A percentile compares a stretch with the other conserved stretches of the same genome.
Conservation (phyloP, 345 rosid species). For the Mallotus nudiflorus region DNA sequence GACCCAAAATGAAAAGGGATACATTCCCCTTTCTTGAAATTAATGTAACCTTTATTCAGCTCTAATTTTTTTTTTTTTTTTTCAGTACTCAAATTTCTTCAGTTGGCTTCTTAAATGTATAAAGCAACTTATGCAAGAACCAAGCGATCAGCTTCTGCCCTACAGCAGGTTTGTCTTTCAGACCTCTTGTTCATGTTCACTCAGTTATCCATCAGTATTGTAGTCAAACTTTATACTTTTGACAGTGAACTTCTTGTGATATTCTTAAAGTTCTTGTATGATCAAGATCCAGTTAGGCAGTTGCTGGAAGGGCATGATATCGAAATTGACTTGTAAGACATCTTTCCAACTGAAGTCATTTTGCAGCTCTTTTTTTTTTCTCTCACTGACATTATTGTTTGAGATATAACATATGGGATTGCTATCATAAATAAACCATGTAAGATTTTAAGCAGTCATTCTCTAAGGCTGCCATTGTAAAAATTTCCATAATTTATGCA, state of each 20-base stretch:
- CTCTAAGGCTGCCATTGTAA: too few species aligned
- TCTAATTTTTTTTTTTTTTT: slow-evolving; percentile 15
- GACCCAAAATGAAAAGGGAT: neutral
- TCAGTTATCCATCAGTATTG: slow-evolving; percentile 11
- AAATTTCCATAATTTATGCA: too few species aligned
- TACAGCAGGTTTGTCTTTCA: slow-evolving; percentile 62
- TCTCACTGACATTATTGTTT: too few species aligned
- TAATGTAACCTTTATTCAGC: slow-evolving; percentile 14
- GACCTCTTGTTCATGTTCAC: slow-evolving; percentile 11
- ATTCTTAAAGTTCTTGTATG: slow-evolving; percentile 85
- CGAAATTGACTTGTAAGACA: slow-evolving; percentile 73
- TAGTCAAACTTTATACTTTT: slow-evolving; percentile 22
- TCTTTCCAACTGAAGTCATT: slow-evolving; percentile 2
- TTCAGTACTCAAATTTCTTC: slow-evolving; percentile 89
- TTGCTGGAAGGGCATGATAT: slow-evolving; percentile 58
- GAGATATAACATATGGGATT: too few species aligned
- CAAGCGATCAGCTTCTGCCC: slow-evolving; percentile 75
- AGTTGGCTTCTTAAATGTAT: slow-evolving; percentile 86
- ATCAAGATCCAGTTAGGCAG: slow-evolving; percentile 88
- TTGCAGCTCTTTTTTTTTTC: neutral
- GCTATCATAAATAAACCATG: too few species aligned
- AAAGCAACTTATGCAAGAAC: slow-evolving; percentile 85
- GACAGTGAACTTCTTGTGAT: slow-evolving; percentile 85
- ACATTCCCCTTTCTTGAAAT: neutral
- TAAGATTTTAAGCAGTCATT: too few species aligned